Percentiles rank a stretch among this genome's conserved stretches.
Evolutionary conservation across 768 basidiomycete genomes (phyloP).

Genomic region (Strobilomyces echinocephalus): DNA sequence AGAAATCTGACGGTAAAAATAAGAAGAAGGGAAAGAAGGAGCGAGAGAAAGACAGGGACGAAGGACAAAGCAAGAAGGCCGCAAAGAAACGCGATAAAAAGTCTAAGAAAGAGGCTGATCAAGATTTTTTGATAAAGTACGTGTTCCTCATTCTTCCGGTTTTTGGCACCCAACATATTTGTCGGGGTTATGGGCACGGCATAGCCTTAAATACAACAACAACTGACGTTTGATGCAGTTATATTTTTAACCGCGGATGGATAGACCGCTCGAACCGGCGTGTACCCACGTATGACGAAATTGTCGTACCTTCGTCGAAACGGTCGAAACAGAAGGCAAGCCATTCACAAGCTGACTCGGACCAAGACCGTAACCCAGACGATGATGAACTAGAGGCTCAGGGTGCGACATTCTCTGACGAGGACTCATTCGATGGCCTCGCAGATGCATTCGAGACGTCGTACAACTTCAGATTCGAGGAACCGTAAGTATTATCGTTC

Average conservation of each 20-base stretch:
- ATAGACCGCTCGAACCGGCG: conserved; percentile 72
- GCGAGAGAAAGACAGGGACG: conserved; percentile 23
- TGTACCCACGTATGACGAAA: conserved; percentile 82
- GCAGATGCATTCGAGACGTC: conserved; percentile 91
- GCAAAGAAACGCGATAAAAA: conserved; percentile 17
- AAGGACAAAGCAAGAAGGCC: conserved; percentile 21
- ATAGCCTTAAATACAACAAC: background rate
- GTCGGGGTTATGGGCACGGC: no score
- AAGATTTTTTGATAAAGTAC: conserved; percentile 88
- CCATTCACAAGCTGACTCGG: conserved; percentile 13
- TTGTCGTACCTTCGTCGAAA: conserved; percentile 45
- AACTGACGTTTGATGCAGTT: conserved; percentile 45
- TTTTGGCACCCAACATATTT: no score
- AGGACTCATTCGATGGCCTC: conserved; percentile 83
- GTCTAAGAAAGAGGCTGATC: conserved; percentile 62
- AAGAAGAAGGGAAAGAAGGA: conserved; percentile 31
- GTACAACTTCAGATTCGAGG: conserved; percentile 98
- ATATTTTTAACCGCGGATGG: conserved; percentile 97
- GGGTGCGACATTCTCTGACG: conserved; percentile 42
- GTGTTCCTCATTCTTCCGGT: conserved; percentile 23
- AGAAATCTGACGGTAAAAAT: conserved; percentile 30
- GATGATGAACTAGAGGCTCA: conserved; percentile 26
- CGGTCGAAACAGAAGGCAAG: conserved; percentile 19
- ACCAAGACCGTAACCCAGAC: conserved; percentile 2
- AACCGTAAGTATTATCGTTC: conserved; percentile 60